These are phyloP conservation scores for Gastrodia elata DNA, from an alignment of 106 monocot genomes.

Conservation along the genomic window DNA sequence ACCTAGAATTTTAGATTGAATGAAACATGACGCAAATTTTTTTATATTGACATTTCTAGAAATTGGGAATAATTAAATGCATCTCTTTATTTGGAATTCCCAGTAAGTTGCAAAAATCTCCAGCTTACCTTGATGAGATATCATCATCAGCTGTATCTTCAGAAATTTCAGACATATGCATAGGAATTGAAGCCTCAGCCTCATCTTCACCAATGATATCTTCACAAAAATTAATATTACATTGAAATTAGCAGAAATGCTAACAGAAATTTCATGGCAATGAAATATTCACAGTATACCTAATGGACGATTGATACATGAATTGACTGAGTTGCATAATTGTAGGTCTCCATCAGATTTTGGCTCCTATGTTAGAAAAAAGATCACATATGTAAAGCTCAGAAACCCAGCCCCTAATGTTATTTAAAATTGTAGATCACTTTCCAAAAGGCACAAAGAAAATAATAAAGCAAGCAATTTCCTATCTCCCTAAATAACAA, in stretches of 20 bases:
- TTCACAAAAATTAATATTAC: conserved; percentile 12
- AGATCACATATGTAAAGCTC: conserved; percentile 7
- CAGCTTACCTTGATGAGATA: conserved; percentile 67
- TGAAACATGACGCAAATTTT: not conserved
- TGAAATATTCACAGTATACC: conserved; percentile 30
- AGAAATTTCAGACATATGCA: conserved; percentile 51
- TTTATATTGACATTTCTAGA: not conserved
- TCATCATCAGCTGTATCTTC: conserved; percentile 85
- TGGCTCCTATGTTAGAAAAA: conserved; percentile 64
- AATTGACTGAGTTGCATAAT: conserved; percentile 64
- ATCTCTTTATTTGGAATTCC: not conserved
- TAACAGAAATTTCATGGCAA: not conserved
- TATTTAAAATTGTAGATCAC: not conserved
- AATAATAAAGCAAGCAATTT: not conserved
- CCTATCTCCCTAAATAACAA: not conserved
- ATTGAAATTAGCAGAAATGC: not conserved
- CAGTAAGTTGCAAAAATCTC: not conserved
- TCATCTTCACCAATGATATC: conserved; percentile 65
- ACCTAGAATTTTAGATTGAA: not conserved
- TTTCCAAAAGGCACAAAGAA: not conserved
- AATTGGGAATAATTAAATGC: not conserved
- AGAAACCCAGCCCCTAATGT: not conserved
- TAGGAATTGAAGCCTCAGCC: conserved; percentile 56
- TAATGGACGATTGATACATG: conserved; percentile 66
- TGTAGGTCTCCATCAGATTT: conserved; percentile 47